These are phyloP conservation scores for Kwoniella europaea DNA, from an alignment of 768 basidiomycete species.

Conservation along the genomic window DNA sequence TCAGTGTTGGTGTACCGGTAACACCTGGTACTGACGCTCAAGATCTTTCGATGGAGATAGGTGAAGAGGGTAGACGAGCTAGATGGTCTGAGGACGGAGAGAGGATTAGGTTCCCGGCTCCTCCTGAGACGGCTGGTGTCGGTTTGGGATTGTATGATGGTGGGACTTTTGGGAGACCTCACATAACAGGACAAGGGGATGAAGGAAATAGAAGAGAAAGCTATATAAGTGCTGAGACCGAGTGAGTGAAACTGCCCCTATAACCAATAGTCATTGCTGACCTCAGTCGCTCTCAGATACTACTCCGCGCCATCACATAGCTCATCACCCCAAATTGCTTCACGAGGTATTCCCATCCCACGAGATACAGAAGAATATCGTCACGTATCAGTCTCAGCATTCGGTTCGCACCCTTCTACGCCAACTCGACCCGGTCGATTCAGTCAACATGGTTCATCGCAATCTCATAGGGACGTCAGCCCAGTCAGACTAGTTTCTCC, in stretches of 20 bases:
- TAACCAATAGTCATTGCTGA: not conserved
- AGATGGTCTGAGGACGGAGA: slow-evolving; percentile 18
- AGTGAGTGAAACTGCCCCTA: slow-evolving; percentile 2
- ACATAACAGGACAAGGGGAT: too few relatives aligned
- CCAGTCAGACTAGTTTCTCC: slow-evolving; percentile 4
- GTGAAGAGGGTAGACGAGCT: slow-evolving; percentile 5
- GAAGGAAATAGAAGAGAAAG: slow-evolving; percentile 5
- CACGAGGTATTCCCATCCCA: slow-evolving; percentile 6
- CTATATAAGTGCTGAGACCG: slow-evolving; percentile 7
- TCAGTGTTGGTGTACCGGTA: slow-evolving; percentile 22
- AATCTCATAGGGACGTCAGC: not conserved
- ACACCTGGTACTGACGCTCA: slow-evolving; percentile 6
- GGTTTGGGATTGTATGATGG: slow-evolving; percentile 15
- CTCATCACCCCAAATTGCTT: not conserved
- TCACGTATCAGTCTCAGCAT: slow-evolving; percentile 24
- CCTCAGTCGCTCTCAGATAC: slow-evolving; percentile 5
- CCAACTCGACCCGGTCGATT: slow-evolving; percentile 10
- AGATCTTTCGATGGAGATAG: not conserved
- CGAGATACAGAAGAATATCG: slow-evolving; percentile 18
- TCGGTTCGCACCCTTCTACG: slow-evolving; percentile 21
- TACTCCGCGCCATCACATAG: slow-evolving; percentile 17
- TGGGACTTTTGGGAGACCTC: slow-evolving; percentile 11
- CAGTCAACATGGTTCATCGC: not conserved
- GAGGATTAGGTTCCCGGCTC: slow-evolving; percentile 17
- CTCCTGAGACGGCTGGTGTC: slow-evolving; percentile 1